Evolutionary conservation across 2,329 filamentous ascomycete genomes (phyloP), one percentile per base, ranked within the genome.

Genomic region (Scytalidium lignicola): DNA sequence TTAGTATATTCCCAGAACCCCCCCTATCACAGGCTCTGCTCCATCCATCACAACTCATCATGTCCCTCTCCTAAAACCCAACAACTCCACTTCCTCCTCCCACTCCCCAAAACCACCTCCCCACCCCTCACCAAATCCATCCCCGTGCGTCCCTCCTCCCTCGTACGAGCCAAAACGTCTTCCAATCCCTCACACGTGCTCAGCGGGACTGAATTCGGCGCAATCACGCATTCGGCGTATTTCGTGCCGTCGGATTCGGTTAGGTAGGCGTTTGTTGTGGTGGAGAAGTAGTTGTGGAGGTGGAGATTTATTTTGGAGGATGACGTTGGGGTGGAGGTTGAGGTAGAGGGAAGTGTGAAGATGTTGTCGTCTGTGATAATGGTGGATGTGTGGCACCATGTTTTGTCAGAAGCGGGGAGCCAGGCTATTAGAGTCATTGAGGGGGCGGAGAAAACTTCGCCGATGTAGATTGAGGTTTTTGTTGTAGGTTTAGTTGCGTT

Each of bases 341-440:
- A 19, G 53, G 51, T 6, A 59, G 52, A 5, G 51, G 53, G 51
- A 5, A 59, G 52, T 3, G 51, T 51, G 49, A 62, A 63, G 7
- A 54, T 41, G 9, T 32, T 40, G 28, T 54, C 21, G 32, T 56
- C 42, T 0, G 51, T 49, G n/a, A 49, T 46, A 15, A 59, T 58
- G 23, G 49, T 48, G 2, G 57, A 55, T 19, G 23, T 47, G 47
- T 51, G 52, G 49, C 61, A 63, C 60, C 60, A 63, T 49, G 56
- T 53, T 23, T 50, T 51, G 32, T 46, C 44, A 20, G 29, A 20
- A 8, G 28, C 15, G 18, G 60, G 55, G 1, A 56, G 53, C 55
- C 60, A 63, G 40, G 60, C 61, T 1, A 62, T 41, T 40, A 62
- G 54, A 7, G 51, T 57, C 59, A 62, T 57, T n/a, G 52, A 47